Conservation (phyloP, 1,284 basidiomycete genomes). For the Tylopilus microsporus region DNA sequence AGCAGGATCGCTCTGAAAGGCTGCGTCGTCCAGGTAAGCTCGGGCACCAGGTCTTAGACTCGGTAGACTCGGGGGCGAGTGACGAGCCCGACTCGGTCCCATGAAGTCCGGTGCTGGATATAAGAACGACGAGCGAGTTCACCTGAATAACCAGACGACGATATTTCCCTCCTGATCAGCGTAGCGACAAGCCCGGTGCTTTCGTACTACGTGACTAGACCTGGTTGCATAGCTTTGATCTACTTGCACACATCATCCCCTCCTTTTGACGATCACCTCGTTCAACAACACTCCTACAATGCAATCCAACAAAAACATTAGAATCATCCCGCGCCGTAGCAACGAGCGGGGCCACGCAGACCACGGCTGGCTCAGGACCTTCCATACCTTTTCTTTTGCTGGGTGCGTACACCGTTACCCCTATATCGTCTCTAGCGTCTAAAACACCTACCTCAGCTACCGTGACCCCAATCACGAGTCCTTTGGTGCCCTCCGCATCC, state of each 20-base stretch:
- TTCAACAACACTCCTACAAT: slow-evolving; percentile 8
- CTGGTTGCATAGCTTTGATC: not conserved
- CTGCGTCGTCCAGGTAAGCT: too few species aligned
- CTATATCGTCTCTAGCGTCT: not conserved
- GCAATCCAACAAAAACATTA: slow-evolving; percentile 27
- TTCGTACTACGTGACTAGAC: not conserved
- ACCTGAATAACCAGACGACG: not conserved
- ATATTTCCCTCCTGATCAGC: slow-evolving; percentile 9
- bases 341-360: slow-evolving; percentile 74
- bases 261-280: slow-evolving; percentile 1
- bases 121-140: slow-evolving; percentile 11
- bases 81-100: slow-evolving; percentile 6
- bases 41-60: too few species aligned
- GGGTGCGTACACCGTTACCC: slow-evolving; percentile 39
- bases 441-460: slow-evolving; percentile 44
- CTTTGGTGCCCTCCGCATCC: slow-evolving; percentile 64
- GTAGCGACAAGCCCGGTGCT: slow-evolving; percentile 5
- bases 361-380: slow-evolving; percentile 88
- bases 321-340: slow-evolving; percentile 55
- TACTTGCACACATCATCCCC: not conserved
- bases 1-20: slow-evolving; percentile 20
- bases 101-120: slow-evolving; percentile 9
- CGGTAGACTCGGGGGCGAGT: not conserved
- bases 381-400: slow-evolving; percentile 85
- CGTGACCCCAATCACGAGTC: slow-evolving; percentile 53